A percentile compares a stretch with the other conserved stretches of the same genome.
phyloP scores from a whole-genome alignment of 2,329 filamentous ascomycete genomes.

The Xylaria sp. region DNA sequence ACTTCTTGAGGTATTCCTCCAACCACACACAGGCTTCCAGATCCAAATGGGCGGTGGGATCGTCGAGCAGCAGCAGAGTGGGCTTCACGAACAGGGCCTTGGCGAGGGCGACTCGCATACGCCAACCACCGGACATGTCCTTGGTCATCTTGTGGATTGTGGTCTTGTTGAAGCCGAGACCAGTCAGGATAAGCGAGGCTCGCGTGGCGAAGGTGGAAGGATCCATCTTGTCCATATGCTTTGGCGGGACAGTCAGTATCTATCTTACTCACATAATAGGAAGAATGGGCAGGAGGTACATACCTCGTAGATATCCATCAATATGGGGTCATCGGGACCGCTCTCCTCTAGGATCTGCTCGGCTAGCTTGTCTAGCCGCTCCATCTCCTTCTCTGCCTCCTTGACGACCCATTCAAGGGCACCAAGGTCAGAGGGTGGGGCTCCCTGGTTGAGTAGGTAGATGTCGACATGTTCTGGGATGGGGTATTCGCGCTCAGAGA shows the following conservation, averaged over 20 bases:
- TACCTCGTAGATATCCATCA: slow-evolving; percentile 97
- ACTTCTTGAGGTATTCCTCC: slow-evolving; percentile 99
- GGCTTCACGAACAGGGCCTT: slow-evolving; percentile 99
- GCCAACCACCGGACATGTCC: slow-evolving; percentile 99
- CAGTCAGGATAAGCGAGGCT: slow-evolving; percentile 95
- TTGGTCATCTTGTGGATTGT: slow-evolving; percentile 99
- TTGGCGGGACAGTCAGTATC: slow-evolving; percentile 28
- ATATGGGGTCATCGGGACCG: slow-evolving; percentile 87
- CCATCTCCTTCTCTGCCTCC: slow-evolving; percentile 93
- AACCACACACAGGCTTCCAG: slow-evolving; percentile 99
- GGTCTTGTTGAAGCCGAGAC: slow-evolving; percentile 98
- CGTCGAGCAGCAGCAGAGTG: slow-evolving; percentile 92
- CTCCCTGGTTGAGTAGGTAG: slow-evolving; percentile 97
- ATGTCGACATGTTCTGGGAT: slow-evolving; percentile 98
- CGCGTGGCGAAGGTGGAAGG: slow-evolving; percentile 96
- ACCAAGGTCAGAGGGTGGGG: slow-evolving; percentile 86
- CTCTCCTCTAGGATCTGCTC: slow-evolving; percentile 92
- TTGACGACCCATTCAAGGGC: slow-evolving; percentile 97
- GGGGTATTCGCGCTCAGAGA: slow-evolving; percentile 92
- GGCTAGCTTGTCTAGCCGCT: slow-evolving; percentile 85
- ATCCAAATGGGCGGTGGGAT: slow-evolving; percentile 99
- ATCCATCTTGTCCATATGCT: slow-evolving; percentile 99
- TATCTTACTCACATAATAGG: not conserved
- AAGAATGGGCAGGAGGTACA: slow-evolving; percentile 50
- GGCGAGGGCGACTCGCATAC: slow-evolving; percentile 97